Base-by-base conservation (phyloP, 2,329 filamentous ascomycete genomes). In the Fusarium sacchari region DNA sequence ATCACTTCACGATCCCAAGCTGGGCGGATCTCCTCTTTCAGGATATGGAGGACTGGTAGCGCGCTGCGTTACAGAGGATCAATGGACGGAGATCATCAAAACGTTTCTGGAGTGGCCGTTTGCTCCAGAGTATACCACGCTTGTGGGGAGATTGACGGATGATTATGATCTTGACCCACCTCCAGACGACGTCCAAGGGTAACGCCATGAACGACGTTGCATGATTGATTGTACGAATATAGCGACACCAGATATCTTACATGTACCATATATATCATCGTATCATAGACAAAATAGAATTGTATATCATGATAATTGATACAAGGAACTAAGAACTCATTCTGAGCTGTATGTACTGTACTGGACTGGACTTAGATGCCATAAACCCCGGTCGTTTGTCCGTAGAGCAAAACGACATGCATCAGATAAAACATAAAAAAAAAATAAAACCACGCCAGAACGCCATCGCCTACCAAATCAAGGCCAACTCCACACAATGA, bases 41-140 rank as follows among this genome's bases (percentile, higher is more conserved):
- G 84, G 84, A 7, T 73, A 82, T 18, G 82, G 83, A 5, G 81
- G 84, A 61, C 59, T 92, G 39, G 78, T 80, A 1, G 82, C 86
- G 10, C 81, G 90, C 9, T 79, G 81, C 32, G 73, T 93, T 64
- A 89, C 87, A 47, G 79, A 84, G 72, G 76, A 78, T 20, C 90
- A 93, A 83, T 84, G 90, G 79, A 79, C 84, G 24, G 88, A 92
- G 67, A 81, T 94, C 22, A 69, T 90, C 9, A 84, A 88, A 72
- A 86, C 87, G 1, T 94, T 89, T 86, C 84, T 89, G 80, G 82
- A 86, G 57, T 94, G 92, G 92, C 91, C 91, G 1, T 93, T 93
- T 72, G 81, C 82, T 6, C 90, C 90, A 3, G 73, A 78, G 6
- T 88, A 87, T 69, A 49, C 79, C 11, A 83, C 88, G 66, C 80